Evolutionary conservation across 1,284 basidiomycete genomes (phyloP).

Genomic region (Ceratobasidium sp.): DNA sequence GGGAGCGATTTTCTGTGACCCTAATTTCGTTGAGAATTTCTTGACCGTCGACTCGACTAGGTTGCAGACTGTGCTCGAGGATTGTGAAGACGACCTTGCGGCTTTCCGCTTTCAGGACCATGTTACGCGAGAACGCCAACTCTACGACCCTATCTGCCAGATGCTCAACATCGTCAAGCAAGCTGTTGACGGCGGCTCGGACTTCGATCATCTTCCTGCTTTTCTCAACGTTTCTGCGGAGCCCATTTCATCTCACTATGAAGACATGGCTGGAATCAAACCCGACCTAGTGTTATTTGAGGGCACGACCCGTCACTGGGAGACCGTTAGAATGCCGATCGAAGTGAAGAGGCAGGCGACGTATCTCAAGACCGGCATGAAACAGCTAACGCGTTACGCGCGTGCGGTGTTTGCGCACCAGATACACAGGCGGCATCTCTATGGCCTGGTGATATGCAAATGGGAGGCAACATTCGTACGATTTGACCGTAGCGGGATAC

Average conservation of each 20-base stretch:
- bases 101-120: neutral
- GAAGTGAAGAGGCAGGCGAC: constrained; percentile 7
- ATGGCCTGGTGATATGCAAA: constrained; percentile 2
- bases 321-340: constrained; percentile 23
- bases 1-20: constrained; percentile 12
- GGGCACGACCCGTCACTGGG: constrained; percentile 7
- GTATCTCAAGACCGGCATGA: constrained; percentile 4
- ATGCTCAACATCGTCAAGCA: constrained; percentile 18
- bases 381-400: constrained; percentile 20
- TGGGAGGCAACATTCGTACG: constrained; percentile 19
- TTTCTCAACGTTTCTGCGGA: neutral
- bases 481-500: constrained; percentile 16
- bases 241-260: constrained; percentile 2
- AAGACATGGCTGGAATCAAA: neutral
- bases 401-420: constrained; percentile 25
- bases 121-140: neutral
- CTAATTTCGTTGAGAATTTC: constrained; percentile 21
- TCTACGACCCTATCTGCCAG: neutral
- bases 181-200: neutral
- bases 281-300: constrained; percentile 25
- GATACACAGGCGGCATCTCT: constrained; percentile 23
- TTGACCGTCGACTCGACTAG: constrained; percentile 2
- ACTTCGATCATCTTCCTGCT: neutral
- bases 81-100: neutral
- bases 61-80: neutral